Conservation (phyloP, 2,329 filamentous ascomycete genomes). For the Amauroascus verrucosus region DNA sequence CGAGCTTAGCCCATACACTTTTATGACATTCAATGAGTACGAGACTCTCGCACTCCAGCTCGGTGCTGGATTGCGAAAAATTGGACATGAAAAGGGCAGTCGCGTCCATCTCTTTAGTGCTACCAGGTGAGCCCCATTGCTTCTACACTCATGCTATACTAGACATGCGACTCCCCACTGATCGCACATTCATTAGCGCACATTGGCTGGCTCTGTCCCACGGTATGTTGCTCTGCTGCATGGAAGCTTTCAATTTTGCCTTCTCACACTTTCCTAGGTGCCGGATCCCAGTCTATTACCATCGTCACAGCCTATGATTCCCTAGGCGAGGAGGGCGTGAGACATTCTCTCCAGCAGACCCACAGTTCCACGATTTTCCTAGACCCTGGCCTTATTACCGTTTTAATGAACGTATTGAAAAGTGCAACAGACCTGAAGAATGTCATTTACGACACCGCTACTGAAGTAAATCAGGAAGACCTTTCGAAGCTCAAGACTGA, state of each 20-base stretch:
- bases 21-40: slow-evolving; percentile 70
- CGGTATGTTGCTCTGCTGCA: slow-evolving; percentile 33
- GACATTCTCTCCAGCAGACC: slow-evolving; percentile 27
- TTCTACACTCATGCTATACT: not conserved
- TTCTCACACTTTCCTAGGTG: slow-evolving; percentile 34
- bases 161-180: not conserved
- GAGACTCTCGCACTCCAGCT: slow-evolving; percentile 58
- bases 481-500: slow-evolving; percentile 42
- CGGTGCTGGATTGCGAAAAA: slow-evolving; percentile 61
- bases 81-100: slow-evolving; percentile 59
- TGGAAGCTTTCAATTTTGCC: not conserved
- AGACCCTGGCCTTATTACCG: slow-evolving; percentile 34
- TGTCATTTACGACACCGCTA: slow-evolving; percentile 46
- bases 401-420: slow-evolving; percentile 43
- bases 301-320: slow-evolving; percentile 56
- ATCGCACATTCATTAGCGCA: slow-evolving; percentile 40
- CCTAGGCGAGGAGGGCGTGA: slow-evolving; percentile 27
- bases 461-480: slow-evolving; percentile 39
- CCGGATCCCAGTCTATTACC: slow-evolving; percentile 71
- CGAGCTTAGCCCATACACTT: slow-evolving; percentile 68
- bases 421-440: slow-evolving; percentile 44
- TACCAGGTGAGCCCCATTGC: slow-evolving; percentile 51
- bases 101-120: slow-evolving; percentile 72
- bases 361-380: slow-evolving; percentile 27
- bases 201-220: slow-evolving; percentile 81